phyloP scores from a whole-genome alignment of 2,329 filamentous ascomycete species.

The Hortaea werneckii region DNA sequence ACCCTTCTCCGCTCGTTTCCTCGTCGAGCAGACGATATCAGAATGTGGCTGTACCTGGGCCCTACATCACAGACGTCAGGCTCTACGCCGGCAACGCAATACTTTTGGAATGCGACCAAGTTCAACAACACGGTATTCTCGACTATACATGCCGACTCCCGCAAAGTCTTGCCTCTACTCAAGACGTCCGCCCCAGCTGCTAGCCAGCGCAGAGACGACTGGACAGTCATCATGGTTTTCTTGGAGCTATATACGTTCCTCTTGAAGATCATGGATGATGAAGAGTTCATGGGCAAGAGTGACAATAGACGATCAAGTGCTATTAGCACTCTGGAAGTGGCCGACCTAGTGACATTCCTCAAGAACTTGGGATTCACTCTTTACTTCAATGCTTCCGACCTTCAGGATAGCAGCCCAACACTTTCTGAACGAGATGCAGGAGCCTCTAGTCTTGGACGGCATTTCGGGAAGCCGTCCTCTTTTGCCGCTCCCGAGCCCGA shows the following conservation, averaged over 20 bases:
- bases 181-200: conserved; percentile 23
- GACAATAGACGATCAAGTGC: conserved; percentile 47
- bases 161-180: conserved; percentile 48
- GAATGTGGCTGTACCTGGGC: conserved; percentile 85
- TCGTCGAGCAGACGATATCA: conserved; percentile 70
- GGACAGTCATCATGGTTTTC: conserved; percentile 82
- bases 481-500: not conserved
- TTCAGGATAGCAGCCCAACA: conserved; percentile 10
- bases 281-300: conserved; percentile 59
- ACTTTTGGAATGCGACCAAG: conserved; percentile 65
- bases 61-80: conserved; percentile 37
- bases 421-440: conserved; percentile 3
- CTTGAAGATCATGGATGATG: conserved; percentile 85
- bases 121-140: conserved; percentile 48
- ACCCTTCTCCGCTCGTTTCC: conserved; percentile 82
- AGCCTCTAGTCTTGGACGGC: conserved; percentile 7
- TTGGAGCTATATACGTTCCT: conserved; percentile 91
- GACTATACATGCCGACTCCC: conserved; percentile 47
- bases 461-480: conserved; percentile 7
- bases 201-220: conserved; percentile 50
- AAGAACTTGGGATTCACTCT: conserved; percentile 85
- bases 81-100: conserved; percentile 60
- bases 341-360: conserved; percentile 66
- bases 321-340: conserved; percentile 60
- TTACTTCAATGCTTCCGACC: conserved; percentile 69